These are phyloP conservation scores for Cicer yamashitae DNA, from an alignment of 306 rosid genomes.

Conservation along the genomic window DNA sequence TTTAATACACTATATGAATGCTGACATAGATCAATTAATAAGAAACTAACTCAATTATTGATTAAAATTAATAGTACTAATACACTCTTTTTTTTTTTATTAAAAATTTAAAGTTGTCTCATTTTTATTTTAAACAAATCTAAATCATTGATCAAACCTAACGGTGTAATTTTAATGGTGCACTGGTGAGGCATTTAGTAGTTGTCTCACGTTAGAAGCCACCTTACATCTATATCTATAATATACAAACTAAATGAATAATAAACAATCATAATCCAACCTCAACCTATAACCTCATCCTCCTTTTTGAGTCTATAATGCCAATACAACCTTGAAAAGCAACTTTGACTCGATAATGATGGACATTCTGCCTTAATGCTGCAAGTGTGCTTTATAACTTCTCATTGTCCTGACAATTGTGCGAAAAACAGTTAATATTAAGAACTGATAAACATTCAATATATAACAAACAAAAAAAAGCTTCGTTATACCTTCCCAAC, in stretches of 20 bases:
- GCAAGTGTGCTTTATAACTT: constrained; percentile 50
- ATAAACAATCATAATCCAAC: constrained; percentile 8
- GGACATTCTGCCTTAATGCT: constrained; percentile 39
- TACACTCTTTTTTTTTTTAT: too few relatives aligned
- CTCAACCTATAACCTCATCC: constrained; percentile 12
- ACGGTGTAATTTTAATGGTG: too few relatives aligned
- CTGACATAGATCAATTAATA: too few relatives aligned
- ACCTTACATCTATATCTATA: constrained; percentile 19
- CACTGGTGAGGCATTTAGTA: too few relatives aligned
- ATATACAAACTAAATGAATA: constrained; percentile 40
- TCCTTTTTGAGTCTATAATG: constrained; percentile 13
- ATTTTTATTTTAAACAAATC: too few relatives aligned
- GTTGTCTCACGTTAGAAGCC: too few relatives aligned
- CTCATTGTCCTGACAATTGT: constrained; percentile 72
- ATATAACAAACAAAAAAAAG: background rate
- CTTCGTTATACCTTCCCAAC: constrained; percentile 69
- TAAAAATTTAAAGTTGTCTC: too few relatives aligned
- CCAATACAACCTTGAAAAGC: constrained; percentile 24
- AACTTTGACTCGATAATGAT: constrained; percentile 31
- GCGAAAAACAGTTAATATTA: constrained; percentile 27
- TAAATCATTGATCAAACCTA: too few relatives aligned
- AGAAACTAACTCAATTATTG: too few relatives aligned
- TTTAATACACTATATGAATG: too few relatives aligned
- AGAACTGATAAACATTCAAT: constrained; percentile 23
- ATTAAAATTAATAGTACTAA: too few relatives aligned